phyloP scores from a whole-genome alignment of 176 grass and related monocot genomes.

The Dendrocalamus sinicus region DNA sequence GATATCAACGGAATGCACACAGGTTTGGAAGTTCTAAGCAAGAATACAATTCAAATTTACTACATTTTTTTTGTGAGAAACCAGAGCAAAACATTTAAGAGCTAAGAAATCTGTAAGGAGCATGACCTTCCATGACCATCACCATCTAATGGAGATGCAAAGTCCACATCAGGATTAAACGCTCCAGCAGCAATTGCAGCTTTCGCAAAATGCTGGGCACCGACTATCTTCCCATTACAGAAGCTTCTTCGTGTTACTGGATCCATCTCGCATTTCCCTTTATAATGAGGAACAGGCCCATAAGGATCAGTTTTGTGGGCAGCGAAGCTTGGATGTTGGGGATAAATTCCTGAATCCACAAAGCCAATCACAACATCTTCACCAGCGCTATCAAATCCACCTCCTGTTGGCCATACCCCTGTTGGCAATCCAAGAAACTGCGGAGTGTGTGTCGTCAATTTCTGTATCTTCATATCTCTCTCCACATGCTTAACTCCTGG shows the following conservation, averaged over 20 bases:
- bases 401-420: conserved; percentile 82
- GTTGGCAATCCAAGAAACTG: conserved; percentile 92
- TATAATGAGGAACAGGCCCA: conserved; percentile 70
- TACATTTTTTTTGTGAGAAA: not conserved
- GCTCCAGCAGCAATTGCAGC: conserved; percentile 93
- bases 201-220: conserved; percentile 99
- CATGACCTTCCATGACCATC: conserved; percentile 97
- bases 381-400: conserved; percentile 92
- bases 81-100: conserved; percentile 4
- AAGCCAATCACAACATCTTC: conserved; percentile 98
- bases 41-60: not conserved
- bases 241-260: conserved; percentile 72
- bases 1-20: not conserved
- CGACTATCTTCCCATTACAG: conserved; percentile 99
- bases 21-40: conserved; percentile 9
- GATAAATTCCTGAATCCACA: conserved; percentile 98
- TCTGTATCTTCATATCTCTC: conserved; percentile 89
- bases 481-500: conserved; percentile 90
- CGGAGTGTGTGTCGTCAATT: conserved; percentile 94
- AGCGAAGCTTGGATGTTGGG: conserved; percentile 85
- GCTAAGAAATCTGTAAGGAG: not conserved
- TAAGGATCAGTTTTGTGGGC: conserved; percentile 76
- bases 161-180: conserved; percentile 91
- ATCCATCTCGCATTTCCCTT: conserved; percentile 95
- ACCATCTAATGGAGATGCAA: conserved; percentile 93